phyloP scores from a whole-genome alignment of 371 early-diverging fungal species.

The Mortierella sp. region DNA sequence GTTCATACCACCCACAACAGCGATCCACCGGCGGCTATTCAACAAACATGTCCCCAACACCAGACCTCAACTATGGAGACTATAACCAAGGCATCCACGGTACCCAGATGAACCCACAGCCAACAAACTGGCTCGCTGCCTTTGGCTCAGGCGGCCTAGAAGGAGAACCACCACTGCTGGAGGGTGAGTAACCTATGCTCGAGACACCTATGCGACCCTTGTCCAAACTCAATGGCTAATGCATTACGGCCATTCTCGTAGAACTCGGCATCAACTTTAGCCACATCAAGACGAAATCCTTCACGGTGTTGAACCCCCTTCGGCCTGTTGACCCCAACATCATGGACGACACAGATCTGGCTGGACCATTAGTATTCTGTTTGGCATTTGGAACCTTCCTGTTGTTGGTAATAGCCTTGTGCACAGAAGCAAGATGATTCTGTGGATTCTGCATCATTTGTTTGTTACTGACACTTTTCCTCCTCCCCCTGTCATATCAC shows the following conservation, averaged over 20 bases:
- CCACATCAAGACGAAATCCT: conserved; percentile 85
- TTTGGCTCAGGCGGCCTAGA: conserved; percentile 83
- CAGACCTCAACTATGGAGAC: conserved; percentile 65
- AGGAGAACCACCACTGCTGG: conserved; percentile 39
- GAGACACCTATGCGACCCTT: too few relatives aligned
- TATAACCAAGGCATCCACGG: conserved; percentile 47
- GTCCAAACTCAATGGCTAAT: neutral
- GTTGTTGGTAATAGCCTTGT: conserved; percentile 66
- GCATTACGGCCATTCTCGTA: conserved; percentile 20
- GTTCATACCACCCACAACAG: conserved; percentile 52
- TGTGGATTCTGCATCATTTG: neutral
- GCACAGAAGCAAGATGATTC: too few relatives aligned
- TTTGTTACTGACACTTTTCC: neutral
- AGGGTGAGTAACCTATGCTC: conserved; percentile 28
- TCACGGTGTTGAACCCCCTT: conserved; percentile 92
- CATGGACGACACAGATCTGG: conserved; percentile 95
- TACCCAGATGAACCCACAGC: conserved; percentile 41
- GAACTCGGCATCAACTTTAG: conserved; percentile 93
- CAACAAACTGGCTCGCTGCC: conserved; percentile 58
- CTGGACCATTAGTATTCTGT: conserved; percentile 93
- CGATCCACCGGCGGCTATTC: conserved; percentile 26
- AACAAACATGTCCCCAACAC: conserved; percentile 56
- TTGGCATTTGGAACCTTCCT: conserved; percentile 90
- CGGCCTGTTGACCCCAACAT: conserved; percentile 87
- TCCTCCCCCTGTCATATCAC: neutral